Percentiles rank a stretch among this genome's conserved stretches.
Conservation (phyloP, 208 protist species). For the Trypanosoma lewisi region DNA sequence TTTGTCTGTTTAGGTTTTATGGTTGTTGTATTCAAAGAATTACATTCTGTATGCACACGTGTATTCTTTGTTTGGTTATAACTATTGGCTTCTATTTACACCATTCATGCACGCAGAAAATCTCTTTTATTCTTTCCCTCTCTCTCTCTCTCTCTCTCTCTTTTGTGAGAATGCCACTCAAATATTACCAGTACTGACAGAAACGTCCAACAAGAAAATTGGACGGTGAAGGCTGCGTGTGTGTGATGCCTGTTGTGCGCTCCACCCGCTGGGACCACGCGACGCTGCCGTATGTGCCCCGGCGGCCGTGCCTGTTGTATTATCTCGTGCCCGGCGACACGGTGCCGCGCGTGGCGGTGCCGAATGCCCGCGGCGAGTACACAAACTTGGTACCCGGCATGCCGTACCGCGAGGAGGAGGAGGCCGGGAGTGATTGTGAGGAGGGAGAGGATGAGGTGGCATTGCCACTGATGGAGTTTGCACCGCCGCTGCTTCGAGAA, state of each 20-base stretch:
- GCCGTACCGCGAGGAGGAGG: conserved; percentile 64
- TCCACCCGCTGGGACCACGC: conserved; percentile 64
- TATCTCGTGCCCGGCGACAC: conserved; percentile 74
- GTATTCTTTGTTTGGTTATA: no score
- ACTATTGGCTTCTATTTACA: no score
- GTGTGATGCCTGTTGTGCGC: conserved; percentile 20
- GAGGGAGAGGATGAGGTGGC: neutral
- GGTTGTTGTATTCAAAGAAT: no score
- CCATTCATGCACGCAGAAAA: no score
- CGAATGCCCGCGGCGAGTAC: conserved; percentile 79
- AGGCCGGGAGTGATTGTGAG: neutral
- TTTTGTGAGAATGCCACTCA: neutral
- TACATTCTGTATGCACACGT: no score
- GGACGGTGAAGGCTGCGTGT: neutral
- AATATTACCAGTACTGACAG: no score
- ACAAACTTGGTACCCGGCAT: conserved; percentile 59
- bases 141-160: neutral
- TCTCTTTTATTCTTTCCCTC: neutral
- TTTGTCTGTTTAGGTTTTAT: no score
- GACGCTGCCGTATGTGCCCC: conserved; percentile 61
- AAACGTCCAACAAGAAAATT: neutral
- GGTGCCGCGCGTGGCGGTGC: conserved; percentile 58
- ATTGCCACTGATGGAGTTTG: conserved; percentile 49
- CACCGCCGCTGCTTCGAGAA: conserved; percentile 36
- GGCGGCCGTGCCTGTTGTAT: conserved; percentile 62